phyloP scores from a whole-genome alignment of 495 filamentous ascomycete genomes.

The Aspergillus hancockii region DNA sequence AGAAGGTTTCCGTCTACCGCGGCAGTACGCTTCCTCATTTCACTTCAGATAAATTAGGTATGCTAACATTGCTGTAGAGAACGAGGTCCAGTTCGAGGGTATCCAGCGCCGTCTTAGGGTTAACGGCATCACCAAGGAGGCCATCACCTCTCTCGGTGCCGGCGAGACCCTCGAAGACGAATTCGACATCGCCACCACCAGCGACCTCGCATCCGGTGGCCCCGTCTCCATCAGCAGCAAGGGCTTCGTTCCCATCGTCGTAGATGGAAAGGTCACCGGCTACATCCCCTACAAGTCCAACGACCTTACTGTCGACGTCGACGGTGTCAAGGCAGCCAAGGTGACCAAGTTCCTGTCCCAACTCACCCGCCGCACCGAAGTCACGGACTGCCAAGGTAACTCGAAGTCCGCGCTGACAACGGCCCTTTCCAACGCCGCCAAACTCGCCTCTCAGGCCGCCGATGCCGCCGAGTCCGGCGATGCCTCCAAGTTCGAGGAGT shows the following conservation, averaged over 20 bases:
- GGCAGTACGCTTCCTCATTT: conserved; percentile 39
- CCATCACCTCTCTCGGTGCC: conserved; percentile 55
- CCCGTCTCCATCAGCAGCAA: conserved; percentile 50
- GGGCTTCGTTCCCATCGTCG: conserved; percentile 49
- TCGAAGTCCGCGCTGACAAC: conserved; percentile 41
- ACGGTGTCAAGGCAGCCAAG: conserved; percentile 50
- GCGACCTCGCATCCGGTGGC: conserved; percentile 53
- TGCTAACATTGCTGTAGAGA: conserved; percentile 31
- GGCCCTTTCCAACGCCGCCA: conserved; percentile 51
- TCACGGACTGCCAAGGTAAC: conserved; percentile 51
- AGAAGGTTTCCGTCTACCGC: conserved; percentile 60
- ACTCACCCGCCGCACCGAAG: conserved; percentile 50
- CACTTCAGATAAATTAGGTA: background rate
- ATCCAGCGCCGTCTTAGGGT: conserved; percentile 52
- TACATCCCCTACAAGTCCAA: conserved; percentile 48
- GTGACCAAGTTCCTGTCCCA: conserved; percentile 44
- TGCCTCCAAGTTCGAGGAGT: conserved; percentile 54
- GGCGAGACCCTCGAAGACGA: conserved; percentile 56
- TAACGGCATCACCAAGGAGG: conserved; percentile 46
- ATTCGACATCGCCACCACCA: conserved; percentile 58
- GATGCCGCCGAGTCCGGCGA: conserved; percentile 50
- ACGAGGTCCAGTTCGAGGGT: conserved; percentile 56
- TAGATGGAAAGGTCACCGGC: conserved; percentile 46
- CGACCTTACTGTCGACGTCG: conserved; percentile 46
- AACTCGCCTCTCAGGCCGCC: conserved; percentile 52